A percentile compares a stretch with the other conserved stretches of the same genome.
phyloP scores from a whole-genome alignment of 78 protist species.

The Mastigamoeba balamuthi region DNA sequence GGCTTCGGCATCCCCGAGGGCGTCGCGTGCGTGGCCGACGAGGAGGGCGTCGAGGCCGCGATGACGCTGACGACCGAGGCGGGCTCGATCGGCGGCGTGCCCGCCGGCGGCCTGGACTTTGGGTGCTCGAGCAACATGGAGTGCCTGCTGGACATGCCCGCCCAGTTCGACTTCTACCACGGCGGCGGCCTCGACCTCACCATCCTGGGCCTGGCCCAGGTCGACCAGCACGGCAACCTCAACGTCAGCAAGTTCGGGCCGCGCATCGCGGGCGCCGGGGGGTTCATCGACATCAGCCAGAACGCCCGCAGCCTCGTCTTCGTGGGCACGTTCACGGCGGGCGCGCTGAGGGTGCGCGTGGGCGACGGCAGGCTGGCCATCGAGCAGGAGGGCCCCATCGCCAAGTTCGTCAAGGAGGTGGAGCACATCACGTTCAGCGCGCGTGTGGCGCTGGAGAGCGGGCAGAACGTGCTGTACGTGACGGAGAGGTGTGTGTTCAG shows the following conservation, averaged over 20 bases:
- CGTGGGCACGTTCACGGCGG: conserved; percentile 17
- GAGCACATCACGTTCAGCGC: conserved; percentile 4
- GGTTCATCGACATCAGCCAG: conserved; percentile 27
- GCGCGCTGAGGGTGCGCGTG: no score
- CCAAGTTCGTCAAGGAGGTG: conserved; percentile 9
- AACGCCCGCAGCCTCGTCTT: background rate
- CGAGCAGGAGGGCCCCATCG: background rate
- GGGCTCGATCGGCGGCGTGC: background rate
- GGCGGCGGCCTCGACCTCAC: conserved; percentile 1
- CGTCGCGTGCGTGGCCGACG: background rate
- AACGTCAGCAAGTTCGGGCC: conserved; percentile 11
- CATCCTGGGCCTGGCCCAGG: conserved; percentile 14
- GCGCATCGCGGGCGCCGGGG: conserved; percentile 7
- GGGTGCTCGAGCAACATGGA: background rate
- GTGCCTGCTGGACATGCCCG: background rate
- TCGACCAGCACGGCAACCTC: background rate
- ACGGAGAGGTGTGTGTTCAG: conserved; percentile 12
- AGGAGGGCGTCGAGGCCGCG: background rate
- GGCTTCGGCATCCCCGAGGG: conserved; percentile 27
- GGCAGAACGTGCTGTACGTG: background rate
- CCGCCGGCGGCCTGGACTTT: background rate
- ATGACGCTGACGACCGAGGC: conserved; percentile 6
- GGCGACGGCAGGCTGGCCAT: no score
- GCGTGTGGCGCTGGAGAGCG: background rate
- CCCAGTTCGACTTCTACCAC: conserved; percentile 13